phyloP scores from a whole-genome alignment of 2,329 filamentous ascomycete genomes.

The Basipetospora sp. region DNA sequence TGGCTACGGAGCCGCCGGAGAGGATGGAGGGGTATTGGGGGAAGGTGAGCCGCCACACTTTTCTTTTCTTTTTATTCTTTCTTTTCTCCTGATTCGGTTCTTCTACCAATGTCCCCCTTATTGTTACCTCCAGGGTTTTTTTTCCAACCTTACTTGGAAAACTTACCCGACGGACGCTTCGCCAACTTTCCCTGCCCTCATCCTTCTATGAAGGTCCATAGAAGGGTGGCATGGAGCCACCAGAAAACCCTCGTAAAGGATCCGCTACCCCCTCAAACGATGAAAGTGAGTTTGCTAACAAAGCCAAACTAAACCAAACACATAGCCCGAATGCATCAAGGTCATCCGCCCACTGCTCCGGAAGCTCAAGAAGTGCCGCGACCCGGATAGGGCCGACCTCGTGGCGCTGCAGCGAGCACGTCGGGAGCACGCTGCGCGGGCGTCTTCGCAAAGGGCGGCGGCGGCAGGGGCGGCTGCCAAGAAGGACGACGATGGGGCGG shows the following conservation, averaged over 20 bases:
- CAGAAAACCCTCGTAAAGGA: too few species aligned
- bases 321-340: constrained; percentile 29
- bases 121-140: too few species aligned
- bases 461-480: constrained; percentile 24
- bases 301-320: constrained; percentile 10
- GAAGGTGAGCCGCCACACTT: constrained; percentile 23
- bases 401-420: constrained; percentile 53
- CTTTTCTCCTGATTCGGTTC: too few species aligned
- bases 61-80: not conserved
- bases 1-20: constrained; percentile 43
- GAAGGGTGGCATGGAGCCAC: too few species aligned
- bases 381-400: constrained; percentile 59
- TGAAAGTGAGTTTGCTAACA: too few species aligned
- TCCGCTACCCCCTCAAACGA: too few species aligned
- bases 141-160: not conserved
- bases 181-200: too few species aligned
- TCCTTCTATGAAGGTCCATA: too few species aligned
- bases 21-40: constrained; percentile 39
- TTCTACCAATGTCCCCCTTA: too few species aligned
- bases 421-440: constrained; percentile 34
- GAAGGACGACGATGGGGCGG: constrained; percentile 24
- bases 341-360: constrained; percentile 45
- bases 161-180: too few species aligned
- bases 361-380: constrained; percentile 59
- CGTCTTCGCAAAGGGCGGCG: too few species aligned